Evolutionary conservation across 106 monocot species (phyloP).

Genomic region (Dendrobium catenatum): DNA sequence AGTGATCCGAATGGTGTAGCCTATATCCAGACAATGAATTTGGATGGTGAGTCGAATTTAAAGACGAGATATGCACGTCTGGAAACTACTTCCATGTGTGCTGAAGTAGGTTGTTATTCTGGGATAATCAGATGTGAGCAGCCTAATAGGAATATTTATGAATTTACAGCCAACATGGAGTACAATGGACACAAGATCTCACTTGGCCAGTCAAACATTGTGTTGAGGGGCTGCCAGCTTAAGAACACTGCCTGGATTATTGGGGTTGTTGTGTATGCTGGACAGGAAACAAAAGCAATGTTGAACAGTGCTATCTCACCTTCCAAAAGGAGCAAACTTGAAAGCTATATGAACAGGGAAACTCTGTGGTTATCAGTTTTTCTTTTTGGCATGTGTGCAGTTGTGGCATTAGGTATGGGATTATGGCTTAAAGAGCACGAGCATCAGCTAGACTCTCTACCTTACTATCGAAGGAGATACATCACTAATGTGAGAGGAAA

Average conservation of each 20-base stretch:
- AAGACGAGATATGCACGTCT: conserved; percentile 97
- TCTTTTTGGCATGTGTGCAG: conserved; percentile 81
- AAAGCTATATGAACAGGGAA: conserved; percentile 97
- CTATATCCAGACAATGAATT: conserved; percentile 97
- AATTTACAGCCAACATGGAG: conserved; percentile 91
- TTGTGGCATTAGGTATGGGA: conserved; percentile 92
- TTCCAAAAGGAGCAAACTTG: conserved; percentile 89
- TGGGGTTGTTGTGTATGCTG: conserved; percentile 97
- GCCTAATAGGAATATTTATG: conserved; percentile 97
- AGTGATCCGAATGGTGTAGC: conserved; percentile 97
- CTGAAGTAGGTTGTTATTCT: conserved; percentile 44
- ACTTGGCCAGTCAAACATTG: conserved; percentile 91
- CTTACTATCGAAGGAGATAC: conserved; percentile 83
- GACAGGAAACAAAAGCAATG: conserved; percentile 99
- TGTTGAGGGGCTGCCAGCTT: conserved; percentile 90
- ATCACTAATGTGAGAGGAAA: conserved; percentile 56
- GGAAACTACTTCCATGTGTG: conserved; percentile 58
- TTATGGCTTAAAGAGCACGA: conserved; percentile 62
- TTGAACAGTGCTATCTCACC: conserved; percentile 90
- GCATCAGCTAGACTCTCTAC: conserved; percentile 64
- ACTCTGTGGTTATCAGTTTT: conserved; percentile 92
- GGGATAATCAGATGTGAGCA: conserved; percentile 89
- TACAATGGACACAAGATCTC: conserved; percentile 71
- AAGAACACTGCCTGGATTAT: conserved; percentile 92
- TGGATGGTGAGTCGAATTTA: conserved; percentile 95